A percentile compares a stretch with the other conserved stretches of the same genome.
Conservation (phyloP, 2,329 filamentous ascomycete species). For the Cladosporium sp. region DNA sequence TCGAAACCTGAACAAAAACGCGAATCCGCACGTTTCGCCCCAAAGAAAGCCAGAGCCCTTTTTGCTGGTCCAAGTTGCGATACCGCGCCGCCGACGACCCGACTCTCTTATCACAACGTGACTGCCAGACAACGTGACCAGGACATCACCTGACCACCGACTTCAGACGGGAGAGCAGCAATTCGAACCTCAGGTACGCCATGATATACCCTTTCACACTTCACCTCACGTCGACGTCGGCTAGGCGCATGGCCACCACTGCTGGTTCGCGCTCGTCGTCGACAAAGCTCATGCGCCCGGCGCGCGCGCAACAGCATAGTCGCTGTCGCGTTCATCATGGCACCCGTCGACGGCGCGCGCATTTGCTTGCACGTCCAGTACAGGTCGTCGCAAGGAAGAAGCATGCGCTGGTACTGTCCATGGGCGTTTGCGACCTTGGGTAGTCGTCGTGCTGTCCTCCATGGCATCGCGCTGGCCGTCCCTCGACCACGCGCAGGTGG, state of each 20-base stretch:
- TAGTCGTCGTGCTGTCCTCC: neutral
- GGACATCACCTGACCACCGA: slow-evolving; percentile 15
- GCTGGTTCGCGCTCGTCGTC: neutral
- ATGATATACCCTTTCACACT: neutral
- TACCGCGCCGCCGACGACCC: slow-evolving; percentile 2
- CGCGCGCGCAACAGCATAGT: slow-evolving; percentile 5
- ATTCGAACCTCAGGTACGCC: slow-evolving; percentile 19
- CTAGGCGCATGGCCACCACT: neutral
- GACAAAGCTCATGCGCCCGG: slow-evolving; percentile 4
- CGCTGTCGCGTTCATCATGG: slow-evolving; percentile 1
- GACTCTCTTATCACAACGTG: slow-evolving; percentile 14
- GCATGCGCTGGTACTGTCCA: neutral
- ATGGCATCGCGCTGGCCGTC: neutral
- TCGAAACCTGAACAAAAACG: neutral
- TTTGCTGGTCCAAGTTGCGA: slow-evolving; percentile 1
- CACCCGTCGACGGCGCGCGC: neutral
- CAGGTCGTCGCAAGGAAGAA: neutral
- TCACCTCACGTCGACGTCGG: neutral
- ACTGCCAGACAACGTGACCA: slow-evolving; percentile 20
- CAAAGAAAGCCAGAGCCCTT: neutral
- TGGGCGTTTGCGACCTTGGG: neutral
- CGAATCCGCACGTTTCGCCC: neutral
- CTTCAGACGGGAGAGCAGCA: neutral
- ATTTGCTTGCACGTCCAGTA: neutral
- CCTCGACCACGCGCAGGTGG: neutral